These are phyloP conservation scores for Candida neerlandica DNA, from an alignment of 1,139 yeast genomes.

Conservation along the genomic window DNA sequence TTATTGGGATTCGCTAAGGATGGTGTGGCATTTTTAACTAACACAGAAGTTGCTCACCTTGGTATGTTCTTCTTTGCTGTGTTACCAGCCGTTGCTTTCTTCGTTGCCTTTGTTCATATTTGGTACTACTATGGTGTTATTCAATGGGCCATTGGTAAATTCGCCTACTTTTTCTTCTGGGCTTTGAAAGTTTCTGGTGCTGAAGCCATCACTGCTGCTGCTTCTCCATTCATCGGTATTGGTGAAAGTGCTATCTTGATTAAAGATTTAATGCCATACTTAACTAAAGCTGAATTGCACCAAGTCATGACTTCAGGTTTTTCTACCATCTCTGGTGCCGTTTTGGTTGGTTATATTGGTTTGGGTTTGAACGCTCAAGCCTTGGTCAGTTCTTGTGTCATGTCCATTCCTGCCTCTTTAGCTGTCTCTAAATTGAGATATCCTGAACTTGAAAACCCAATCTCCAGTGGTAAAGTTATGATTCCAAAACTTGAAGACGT, in stretches of 20 bases:
- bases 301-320: constrained; percentile 70
- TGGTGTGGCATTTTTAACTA: constrained; percentile 65
- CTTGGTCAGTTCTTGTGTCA: constrained; percentile 65
- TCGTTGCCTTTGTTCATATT: constrained; percentile 64
- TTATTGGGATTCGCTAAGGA: constrained; percentile 62
- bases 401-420: constrained; percentile 70
- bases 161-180: constrained; percentile 65
- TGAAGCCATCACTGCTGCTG: constrained; percentile 70
- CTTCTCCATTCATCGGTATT: constrained; percentile 70
- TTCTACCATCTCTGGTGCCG: constrained; percentile 70
- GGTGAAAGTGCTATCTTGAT: constrained; percentile 69
- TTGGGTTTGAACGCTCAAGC: constrained; percentile 69
- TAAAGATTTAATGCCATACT: constrained; percentile 62
- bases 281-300: constrained; percentile 65
- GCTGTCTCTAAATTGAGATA: constrained; percentile 64
- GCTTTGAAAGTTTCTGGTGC: constrained; percentile 64
- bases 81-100: constrained; percentile 64
- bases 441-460: constrained; percentile 62
- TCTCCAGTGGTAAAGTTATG: constrained; percentile 53
- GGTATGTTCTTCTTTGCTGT: constrained; percentile 61
- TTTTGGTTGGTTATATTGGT: constrained; percentile 64
- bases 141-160: constrained; percentile 64
- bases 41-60: constrained; percentile 36
- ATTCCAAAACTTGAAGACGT: constrained; percentile 47
- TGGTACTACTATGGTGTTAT: constrained; percentile 62